Conservation (phyloP, 352 stramenopile species). For the Phytopythium montanum region DNA sequence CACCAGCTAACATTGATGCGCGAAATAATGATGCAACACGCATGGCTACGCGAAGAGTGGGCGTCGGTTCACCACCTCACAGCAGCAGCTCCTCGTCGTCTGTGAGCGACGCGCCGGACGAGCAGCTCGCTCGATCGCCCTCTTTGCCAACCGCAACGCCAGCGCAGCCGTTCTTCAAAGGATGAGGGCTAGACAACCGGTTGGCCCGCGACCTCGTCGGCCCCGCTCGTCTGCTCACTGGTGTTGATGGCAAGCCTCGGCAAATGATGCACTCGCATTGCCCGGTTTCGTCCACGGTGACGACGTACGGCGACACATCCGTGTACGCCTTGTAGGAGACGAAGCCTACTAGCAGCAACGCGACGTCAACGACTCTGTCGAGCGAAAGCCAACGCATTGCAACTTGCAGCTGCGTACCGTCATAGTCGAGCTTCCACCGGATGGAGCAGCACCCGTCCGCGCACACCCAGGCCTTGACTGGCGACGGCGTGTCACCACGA, state of each 20-base stretch:
- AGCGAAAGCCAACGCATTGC: background rate
- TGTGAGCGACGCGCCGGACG: conserved; percentile 21
- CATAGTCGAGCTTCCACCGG: conserved; percentile 74
- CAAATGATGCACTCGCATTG: conserved; percentile 63
- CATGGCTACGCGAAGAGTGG: background rate
- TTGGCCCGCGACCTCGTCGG: conserved; percentile 1
- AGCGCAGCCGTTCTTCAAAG: background rate
- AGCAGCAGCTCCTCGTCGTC: conserved; percentile 18
- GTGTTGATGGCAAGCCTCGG: conserved; percentile 26
- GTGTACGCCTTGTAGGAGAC: conserved; percentile 64
- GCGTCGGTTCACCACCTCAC: background rate
- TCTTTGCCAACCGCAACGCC: background rate
- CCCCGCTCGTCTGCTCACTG: background rate
- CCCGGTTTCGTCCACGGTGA: conserved; percentile 51
- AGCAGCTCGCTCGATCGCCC: conserved; percentile 14
- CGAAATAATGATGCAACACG: background rate
- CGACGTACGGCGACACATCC: conserved; percentile 60
- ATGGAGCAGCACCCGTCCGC: conserved; percentile 64
- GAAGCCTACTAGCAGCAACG: conserved; percentile 27
- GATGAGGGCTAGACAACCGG: background rate
- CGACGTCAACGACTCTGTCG: background rate
- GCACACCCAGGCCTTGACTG: conserved; percentile 55
- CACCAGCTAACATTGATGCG: background rate
- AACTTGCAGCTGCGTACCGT: conserved; percentile 18
- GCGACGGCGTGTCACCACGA: background rate